phyloP scores from a whole-genome alignment of 2,329 filamentous ascomycete species.

The Trichoderma atrobrunneum region DNA sequence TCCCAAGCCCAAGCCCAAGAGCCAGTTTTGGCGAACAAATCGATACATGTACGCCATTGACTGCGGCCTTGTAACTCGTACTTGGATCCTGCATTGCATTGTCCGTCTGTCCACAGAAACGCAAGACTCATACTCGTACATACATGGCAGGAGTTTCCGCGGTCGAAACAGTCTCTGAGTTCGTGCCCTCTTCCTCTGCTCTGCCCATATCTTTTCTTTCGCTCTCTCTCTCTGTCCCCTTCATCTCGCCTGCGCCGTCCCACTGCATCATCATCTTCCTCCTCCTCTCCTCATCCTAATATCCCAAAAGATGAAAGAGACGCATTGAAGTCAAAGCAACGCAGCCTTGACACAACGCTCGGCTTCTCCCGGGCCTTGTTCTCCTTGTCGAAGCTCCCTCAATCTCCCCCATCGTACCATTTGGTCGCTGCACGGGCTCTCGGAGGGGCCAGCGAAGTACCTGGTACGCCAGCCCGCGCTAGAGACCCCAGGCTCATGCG shows the following conservation, averaged over 20 bases:
- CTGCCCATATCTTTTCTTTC: not conserved
- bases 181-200: not conserved
- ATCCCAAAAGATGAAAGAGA: not conserved
- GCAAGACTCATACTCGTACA: not conserved
- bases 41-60: not conserved
- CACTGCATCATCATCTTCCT: not conserved
- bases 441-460: not conserved
- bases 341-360: not conserved
- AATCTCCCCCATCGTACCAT: conserved; percentile 10
- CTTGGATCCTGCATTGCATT: not conserved
- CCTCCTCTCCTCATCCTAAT: not conserved
- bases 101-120: not conserved
- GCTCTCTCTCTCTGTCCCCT: not conserved
- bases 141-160: not conserved
- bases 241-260: conserved; percentile 14
- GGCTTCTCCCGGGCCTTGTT: conserved; percentile 1
- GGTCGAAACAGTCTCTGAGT: not conserved
- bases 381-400: conserved; percentile 1
- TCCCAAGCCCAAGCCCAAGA: not conserved
- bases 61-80: not conserved
- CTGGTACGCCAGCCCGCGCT: not conserved
- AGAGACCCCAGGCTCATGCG: conserved; percentile 1
- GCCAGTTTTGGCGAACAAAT: not conserved
- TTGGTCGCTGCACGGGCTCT: conserved; percentile 13
- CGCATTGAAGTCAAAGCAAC: not conserved